Conservation (phyloP, 192 early-diverging fungal species). For the Coemansia sp. region DNA sequence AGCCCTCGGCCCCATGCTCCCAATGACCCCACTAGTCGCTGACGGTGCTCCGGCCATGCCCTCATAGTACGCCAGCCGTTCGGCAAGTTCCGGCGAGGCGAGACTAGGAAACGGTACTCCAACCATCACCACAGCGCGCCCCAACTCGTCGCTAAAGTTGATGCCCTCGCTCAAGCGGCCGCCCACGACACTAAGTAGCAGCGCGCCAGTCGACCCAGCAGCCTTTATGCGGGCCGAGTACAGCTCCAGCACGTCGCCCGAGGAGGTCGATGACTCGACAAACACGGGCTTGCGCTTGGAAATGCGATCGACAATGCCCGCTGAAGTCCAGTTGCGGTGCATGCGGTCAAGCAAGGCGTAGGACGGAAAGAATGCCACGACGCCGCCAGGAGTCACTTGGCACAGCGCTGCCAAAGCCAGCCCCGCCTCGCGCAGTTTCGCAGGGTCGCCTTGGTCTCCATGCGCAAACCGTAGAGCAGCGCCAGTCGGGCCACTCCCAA, state of each 20-base stretch:
- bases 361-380: slow-evolving; percentile 87
- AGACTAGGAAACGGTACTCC: slow-evolving; percentile 87
- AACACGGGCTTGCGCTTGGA: slow-evolving; percentile 69
- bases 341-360: slow-evolving; percentile 74
- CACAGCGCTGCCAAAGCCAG: slow-evolving; percentile 67
- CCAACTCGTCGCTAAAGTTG: slow-evolving; percentile 85
- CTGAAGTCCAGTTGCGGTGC: slow-evolving; percentile 53
- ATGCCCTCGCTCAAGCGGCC: slow-evolving; percentile 94
- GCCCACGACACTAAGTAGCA: slow-evolving; percentile 87
- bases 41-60: not conserved
- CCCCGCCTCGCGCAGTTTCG: slow-evolving; percentile 67
- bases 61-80: slow-evolving; percentile 43
- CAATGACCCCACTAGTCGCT: not conserved
- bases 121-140: slow-evolving; percentile 81
- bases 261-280: slow-evolving; percentile 59
- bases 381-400: slow-evolving; percentile 74
- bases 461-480: slow-evolving; percentile 66
- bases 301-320: slow-evolving; percentile 54
- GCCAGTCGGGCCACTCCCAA: slow-evolving; percentile 66
- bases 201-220: slow-evolving; percentile 55
- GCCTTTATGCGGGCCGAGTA: slow-evolving; percentile 58
- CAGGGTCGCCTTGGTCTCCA: slow-evolving; percentile 11
- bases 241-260: slow-evolving; percentile 58
- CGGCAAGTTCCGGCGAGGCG: slow-evolving; percentile 69
- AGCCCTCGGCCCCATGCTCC: slow-evolving; percentile 49